phyloP scores from a whole-genome alignment of 305 asterid species.

The Fraxinus platypoda region DNA sequence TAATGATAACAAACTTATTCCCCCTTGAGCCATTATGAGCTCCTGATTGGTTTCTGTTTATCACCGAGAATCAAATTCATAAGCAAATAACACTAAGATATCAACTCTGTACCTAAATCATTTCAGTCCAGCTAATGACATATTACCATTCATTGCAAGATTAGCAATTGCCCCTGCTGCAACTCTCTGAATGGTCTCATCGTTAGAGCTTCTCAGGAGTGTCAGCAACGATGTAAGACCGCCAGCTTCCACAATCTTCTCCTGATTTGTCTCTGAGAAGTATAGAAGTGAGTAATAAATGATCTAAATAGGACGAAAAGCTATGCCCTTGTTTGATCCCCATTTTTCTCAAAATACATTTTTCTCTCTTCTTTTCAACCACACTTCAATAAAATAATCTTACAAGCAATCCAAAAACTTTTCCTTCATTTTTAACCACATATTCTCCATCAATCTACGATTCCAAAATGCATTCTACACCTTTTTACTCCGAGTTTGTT shows the following conservation, averaged over 20 bases:
- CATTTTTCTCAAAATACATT: too few relatives aligned
- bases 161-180: conserved; percentile 96
- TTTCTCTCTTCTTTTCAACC: too few relatives aligned
- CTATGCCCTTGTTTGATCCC: too few relatives aligned
- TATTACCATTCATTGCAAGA: conserved; percentile 85
- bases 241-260: conserved; percentile 82
- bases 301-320: neutral
- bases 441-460: too few relatives aligned
- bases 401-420: too few relatives aligned
- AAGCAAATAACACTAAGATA: conserved; percentile 5
- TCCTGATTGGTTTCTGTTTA: conserved; percentile 81
- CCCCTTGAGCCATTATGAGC: conserved; percentile 79
- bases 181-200: conserved; percentile 73
- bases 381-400: too few relatives aligned
- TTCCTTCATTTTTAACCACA: too few relatives aligned
- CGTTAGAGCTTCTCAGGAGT: conserved; percentile 60
- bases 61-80: conserved; percentile 21
- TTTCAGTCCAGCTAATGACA: conserved; percentile 13
- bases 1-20: conserved; percentile 58
- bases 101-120: neutral
- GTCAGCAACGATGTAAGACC: conserved; percentile 73
- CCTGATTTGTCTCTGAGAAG: conserved; percentile 74
- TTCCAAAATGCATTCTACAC: too few relatives aligned
- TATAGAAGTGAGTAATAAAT: conserved; percentile 13
- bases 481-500: too few relatives aligned